Base-by-base conservation (phyloP, 345 rosid species). In the Reutealis trisperma region DNA sequence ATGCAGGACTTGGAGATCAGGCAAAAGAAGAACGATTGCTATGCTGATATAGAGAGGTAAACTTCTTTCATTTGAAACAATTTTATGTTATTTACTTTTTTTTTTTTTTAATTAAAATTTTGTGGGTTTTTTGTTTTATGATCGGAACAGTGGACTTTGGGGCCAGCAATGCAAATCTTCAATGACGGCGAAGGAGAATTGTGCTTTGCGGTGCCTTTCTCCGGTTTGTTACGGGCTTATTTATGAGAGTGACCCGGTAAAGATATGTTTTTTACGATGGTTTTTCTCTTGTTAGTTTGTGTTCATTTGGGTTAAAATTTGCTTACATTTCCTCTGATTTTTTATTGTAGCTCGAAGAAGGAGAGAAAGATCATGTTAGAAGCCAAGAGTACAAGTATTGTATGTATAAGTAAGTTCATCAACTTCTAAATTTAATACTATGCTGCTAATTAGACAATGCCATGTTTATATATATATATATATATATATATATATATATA, bases 331-430 rank as follows among this genome's bases (percentile, higher is more conserved):
- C 16, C 54, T 54, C 49, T 70, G 64, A 24, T 67, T 70, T 74
- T 27, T 12, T 6, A 55, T 45, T 82, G 67, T 82, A 92, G 97
- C 96, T 91, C 79, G 94, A 93, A 87, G 96, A 93, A 79, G 97
- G 96, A 5, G 97, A 91, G 79, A 91, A 90, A 61, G 94, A 93
- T 86, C 82, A 82, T 80, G 59, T 81, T 59, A 83, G 97, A 76
- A 82, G 93, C 83, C 96, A 93, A 84, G 97, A 93, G 64, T 93
- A 84, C 84, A 91, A 88, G 84, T 93, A 90, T 70, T 93, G 97
- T 77, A 81, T 93, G 93, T 87, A 90, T 71, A 93, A 90, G 97
- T 91, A 90, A 91, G 93, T 83, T 72, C 12, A 37, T 9, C 32
- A 45, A 44, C 16, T 24, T 51, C n/a, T 71, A 3, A 19, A 55